Evolutionary conservation across 441 rosid genomes (phyloP), one percentile per base, ranked within the genome.

Genomic region (Melastoma candidum): DNA sequence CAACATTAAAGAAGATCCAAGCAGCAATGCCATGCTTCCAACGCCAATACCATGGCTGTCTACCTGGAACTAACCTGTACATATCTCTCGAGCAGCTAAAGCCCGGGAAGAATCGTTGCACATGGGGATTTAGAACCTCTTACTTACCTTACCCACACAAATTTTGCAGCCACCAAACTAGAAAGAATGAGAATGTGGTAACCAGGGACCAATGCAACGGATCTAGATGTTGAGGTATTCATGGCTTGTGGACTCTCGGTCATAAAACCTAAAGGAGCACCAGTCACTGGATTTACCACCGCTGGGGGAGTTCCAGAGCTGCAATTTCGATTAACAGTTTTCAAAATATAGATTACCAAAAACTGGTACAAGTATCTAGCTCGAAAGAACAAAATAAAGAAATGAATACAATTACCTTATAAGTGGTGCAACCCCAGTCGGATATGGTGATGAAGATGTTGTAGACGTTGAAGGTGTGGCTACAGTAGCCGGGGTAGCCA

Each of bases 251-350:
- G 82, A 17, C 58, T 62, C 24, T 74, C 77, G 4, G 71, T 59
- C 4, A 95, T 92, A 10, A 75, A 81, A 48, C 49, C 65, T 41
- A 68, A 58, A 9, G 88, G 26, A 45, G 67, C 51, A 53, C 70
- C 70, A 3, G 84, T 59, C 13, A 74, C 61, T 14, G 97, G 96
- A 60, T 83, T 81, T 14, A 75, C 59, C 43, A 78, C 74, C 4
- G 80, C 61, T 41, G 99, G 90, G 2, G 97, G 95, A 63, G 71
- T 64, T 55, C 76, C 85, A 70, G 74, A 66, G 61, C 95, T 87
- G 84, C 67, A 57, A 66, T 26, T 36, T 17, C 22, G 22, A 17
- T 17, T 17, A 17, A 17, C 41, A 36, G 7, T 36, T 36, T 36
- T 36, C 7, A 1, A 58, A 12, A 52, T 17, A 17, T n/a, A 14